These are phyloP conservation scores for Magnolia sinica DNA, from an alignment of 164 flowering plant species.

Conservation along the genomic window DNA sequence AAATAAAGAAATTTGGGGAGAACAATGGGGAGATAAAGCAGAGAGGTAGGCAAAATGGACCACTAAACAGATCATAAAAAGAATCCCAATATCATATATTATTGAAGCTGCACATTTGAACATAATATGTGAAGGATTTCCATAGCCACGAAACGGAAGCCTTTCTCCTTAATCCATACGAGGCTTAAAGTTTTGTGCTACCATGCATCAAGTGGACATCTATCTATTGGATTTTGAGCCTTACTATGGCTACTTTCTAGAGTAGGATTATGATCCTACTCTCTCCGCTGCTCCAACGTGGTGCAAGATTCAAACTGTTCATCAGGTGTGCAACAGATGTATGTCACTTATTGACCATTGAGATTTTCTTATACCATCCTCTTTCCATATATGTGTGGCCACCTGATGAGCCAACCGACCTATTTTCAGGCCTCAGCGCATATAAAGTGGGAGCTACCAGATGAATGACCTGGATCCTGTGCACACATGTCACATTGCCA, in stretches of 20 bases:
- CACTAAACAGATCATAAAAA: not conserved
- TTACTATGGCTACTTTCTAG: not conserved
- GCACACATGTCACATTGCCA: too few relatives aligned
- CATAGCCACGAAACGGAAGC: not conserved
- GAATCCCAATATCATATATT: not conserved
- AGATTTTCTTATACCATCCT: too few relatives aligned
- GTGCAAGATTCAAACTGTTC: too few relatives aligned
- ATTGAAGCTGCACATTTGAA: not conserved
- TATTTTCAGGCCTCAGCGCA: too few relatives aligned
- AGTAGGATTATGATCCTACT: not conserved
- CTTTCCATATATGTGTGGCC: too few relatives aligned
- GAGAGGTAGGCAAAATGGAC: not conserved
- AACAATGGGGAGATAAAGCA: not conserved
- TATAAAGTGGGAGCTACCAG: too few relatives aligned
- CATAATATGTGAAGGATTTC: not conserved
- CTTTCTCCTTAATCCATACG: not conserved
- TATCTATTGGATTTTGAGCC: not conserved
- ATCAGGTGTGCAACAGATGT: too few relatives aligned
- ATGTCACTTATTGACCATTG: too few relatives aligned
- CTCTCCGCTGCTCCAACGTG: too few relatives aligned
- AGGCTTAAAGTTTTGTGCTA: not conserved
- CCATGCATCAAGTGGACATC: not conserved
- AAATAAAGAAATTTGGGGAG: not conserved
- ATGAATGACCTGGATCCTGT: too few relatives aligned
- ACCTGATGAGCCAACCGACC: too few relatives aligned